phyloP scores from a whole-genome alignment of 176 grass and related monocot species.

The Bonia amplexicaulis region DNA sequence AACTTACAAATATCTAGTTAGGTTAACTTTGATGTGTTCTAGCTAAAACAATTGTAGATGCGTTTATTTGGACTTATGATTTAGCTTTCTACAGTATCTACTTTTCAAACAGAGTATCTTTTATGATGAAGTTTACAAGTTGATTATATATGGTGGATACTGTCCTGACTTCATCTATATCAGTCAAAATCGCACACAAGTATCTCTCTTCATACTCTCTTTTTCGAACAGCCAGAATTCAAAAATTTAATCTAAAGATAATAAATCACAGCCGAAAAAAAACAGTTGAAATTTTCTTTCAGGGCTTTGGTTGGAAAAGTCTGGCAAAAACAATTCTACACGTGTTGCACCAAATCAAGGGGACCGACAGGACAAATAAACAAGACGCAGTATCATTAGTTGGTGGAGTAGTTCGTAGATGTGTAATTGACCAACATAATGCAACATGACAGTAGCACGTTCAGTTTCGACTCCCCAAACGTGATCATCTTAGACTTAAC shows the following conservation, averaged over 20 bases:
- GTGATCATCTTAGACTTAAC: background rate
- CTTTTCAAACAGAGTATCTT: too few relatives aligned
- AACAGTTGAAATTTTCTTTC: background rate
- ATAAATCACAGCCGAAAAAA: too few relatives aligned
- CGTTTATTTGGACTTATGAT: too few relatives aligned
- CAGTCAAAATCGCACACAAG: too few relatives aligned
- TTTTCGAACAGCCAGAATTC: accelerated
- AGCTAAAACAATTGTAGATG: background rate
- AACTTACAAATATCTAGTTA: background rate
- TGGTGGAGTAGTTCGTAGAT: background rate
- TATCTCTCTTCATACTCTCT: too few relatives aligned
- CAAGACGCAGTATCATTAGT: background rate
- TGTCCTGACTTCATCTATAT: too few relatives aligned
- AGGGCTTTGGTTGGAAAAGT: background rate
- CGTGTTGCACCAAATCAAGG: conserved; percentile 28
- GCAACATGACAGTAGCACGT: background rate
- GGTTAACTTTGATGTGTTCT: background rate
- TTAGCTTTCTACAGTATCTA: too few relatives aligned
- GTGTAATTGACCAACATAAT: conserved; percentile 2
- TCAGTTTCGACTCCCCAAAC: background rate
- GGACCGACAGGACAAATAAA: background rate
- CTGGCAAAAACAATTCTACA: background rate
- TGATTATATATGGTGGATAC: too few relatives aligned
- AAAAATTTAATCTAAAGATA: too few relatives aligned
- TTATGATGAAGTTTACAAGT: too few relatives aligned